Evolutionary conservation across 2,329 filamentous ascomycete species (phyloP), one percentile per base, ranked within the genome.

Genomic region (Huntiella moniliformis): DNA sequence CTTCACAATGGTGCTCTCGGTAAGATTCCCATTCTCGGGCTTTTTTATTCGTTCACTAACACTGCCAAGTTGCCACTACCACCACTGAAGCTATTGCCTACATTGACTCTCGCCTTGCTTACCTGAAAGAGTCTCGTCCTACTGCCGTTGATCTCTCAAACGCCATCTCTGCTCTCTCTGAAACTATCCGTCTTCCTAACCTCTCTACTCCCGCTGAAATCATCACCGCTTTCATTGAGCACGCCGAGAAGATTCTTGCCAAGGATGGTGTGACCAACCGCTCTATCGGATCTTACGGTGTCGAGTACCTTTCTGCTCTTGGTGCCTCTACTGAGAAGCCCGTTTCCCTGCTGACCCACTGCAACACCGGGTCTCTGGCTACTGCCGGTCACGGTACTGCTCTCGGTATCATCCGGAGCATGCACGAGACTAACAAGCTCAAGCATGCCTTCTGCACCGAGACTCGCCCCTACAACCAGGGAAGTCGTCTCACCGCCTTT

Each of bases 351-450:
- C 65, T 98, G 53, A 98, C 91, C 8, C 92, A 98, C 63, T 98
- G 91, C 69, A 98, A 98, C 61, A 98, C 91, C 16, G 91, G 91
- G 22, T 95, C 88, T 15, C 77, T 98, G 32, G 91, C 91, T 18
- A 98, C 91, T 1, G 93, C 91, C 12, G 91, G 91, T n/a, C 93
- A 96, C 58, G 91, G 91, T 44, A 98, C 91, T 8, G 91, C 91
- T 0, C 69, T 98, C 2, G 91, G 91, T 16, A 91, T 98, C 43
- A 86, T 98, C 54, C 82, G 91, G 48, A 84, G 82, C 4, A 68
- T 98, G 4, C 74, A 83, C 56, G 63, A 73, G 10, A 68, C 68
- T 47, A 67, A 70, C 4, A 67, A 74, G 5, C 70, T 98, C 17
- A 70, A 77, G 51, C 87, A 86, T 57, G 88, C 86, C 35, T 98